Base-by-base conservation (phyloP, 78 protist species). In the Dictyostelium discoideum region DNA sequence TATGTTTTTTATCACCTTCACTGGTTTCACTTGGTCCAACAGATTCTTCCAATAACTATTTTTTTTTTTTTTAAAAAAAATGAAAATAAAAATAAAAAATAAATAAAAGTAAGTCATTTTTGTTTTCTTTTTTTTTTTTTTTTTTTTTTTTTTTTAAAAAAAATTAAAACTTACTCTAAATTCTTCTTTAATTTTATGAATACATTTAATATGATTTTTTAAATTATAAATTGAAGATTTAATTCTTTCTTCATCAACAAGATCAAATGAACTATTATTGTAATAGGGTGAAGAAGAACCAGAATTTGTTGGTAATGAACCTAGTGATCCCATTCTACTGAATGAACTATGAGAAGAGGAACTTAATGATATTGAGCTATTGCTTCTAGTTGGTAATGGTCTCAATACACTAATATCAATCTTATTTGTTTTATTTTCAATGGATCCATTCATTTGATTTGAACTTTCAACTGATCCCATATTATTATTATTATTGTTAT, bases 1-100 rank as follows among this genome's bases (percentile, higher is more conserved):
- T 97, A 40, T 69, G 82, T 46, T 79, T 84, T 60, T 74, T 48
- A 89, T 80, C 74, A n/a, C 95, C 95, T 82, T 90, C 95, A 6
- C 79, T 50, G 1, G 88, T 90, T 40, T 67, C 80, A 73, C 87
- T 37, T 29, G 87, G 73, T 22, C 67, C 20, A 50, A 67, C 24
- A n/a, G 73, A 16, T 37, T 84, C 87, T 37, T 84, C 87, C 4
- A 84, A 24, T 29, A 84, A 63, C 77, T 79, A 60, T 20, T 54
- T 39, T 44, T 44, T 44, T 44, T 20, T 54, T 39, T 44, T 44
- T 44, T 44, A 44, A 44, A 44, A 44, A 44, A 50, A 50, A 50
- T 8, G 1, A 54, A 54, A 54, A 13, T 3, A 54, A 16, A 50
- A 50, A 11, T 10, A 50, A 50, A 50, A 3, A 26, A 26, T 69